Percentiles rank a stretch among this genome's conserved stretches.
Conservation (phyloP, 108 stramenopile genomes). For the Cyclotella cryptica region DNA sequence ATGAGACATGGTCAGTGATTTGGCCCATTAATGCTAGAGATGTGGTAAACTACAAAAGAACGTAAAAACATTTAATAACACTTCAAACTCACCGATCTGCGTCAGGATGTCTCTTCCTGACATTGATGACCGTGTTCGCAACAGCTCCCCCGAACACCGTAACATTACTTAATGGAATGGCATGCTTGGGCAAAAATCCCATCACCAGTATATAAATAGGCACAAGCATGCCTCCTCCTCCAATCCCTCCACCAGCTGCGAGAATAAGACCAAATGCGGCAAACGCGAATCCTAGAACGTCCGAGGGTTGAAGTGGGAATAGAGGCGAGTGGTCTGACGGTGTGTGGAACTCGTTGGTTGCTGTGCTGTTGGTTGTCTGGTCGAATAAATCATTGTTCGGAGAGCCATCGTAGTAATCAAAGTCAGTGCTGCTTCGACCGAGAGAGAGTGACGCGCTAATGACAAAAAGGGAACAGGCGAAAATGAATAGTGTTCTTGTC, state of each 20-base stretch:
- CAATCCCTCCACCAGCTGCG: slow-evolving; percentile 96
- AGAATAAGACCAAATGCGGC: slow-evolving; percentile 86
- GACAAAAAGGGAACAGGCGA: no score
- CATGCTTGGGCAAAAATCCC: slow-evolving; percentile 84
- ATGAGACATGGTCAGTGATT: neutral
- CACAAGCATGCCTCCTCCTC: slow-evolving; percentile 92
- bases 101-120: slow-evolving; percentile 86
- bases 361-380: no score
- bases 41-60: slow-evolving; percentile 72
- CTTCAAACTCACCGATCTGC: slow-evolving; percentile 86
- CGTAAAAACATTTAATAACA: slow-evolving; percentile 99
- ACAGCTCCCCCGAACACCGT: slow-evolving; percentile 93
- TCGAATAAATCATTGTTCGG: no score
- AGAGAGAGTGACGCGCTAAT: no score
- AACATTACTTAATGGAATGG: slow-evolving; percentile 92
- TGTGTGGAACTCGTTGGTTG: neutral
- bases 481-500: no score
- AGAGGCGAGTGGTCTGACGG: slow-evolving; percentile 28
- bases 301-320: slow-evolving; percentile 61
- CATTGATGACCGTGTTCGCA: slow-evolving; percentile 84
- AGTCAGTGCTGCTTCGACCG: no score
- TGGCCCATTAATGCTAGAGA: no score
- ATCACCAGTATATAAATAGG: slow-evolving; percentile 93
- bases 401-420: no score
- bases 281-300: slow-evolving; percentile 73